Base-by-base conservation (phyloP, 2,329 filamentous ascomycete genomes). In the Pyricularia grisea region DNA sequence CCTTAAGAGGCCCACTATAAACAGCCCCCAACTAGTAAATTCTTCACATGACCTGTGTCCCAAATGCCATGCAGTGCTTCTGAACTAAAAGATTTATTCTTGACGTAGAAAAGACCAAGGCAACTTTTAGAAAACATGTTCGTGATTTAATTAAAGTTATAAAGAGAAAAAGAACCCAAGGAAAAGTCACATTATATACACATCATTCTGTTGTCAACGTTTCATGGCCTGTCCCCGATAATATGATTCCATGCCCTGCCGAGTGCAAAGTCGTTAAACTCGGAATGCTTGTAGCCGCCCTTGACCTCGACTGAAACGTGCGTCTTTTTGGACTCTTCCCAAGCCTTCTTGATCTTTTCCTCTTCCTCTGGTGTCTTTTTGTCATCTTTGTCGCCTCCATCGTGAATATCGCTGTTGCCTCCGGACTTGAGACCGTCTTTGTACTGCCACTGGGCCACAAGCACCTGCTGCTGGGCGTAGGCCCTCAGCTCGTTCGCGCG, bases 341-440 rank as follows among this genome's bases (percentile, higher is more conserved):
- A 66, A 27, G 31, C 65, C 58, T 81, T 78, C 23, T 84, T 78
- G 70, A 85, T 79, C 64, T 70, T 69, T 9, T 71, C 69, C 5
- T 70, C 71, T 50, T 70, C 70, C 69, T 78, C 78, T 67, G 75
- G 76, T 60, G 77, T 76, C 69, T 20, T 55, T n/a, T 75, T 76
- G 33, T 77, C 76, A 70, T 73, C 75, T 58, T 74, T 72, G 55
- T 72, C 69, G 31, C 72, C 72, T 9, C 72, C 58, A 2, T 27
- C 12, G 65, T 28, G 36, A 25, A 60, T 67, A 17, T 60, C 66
- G 27, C 66, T 67, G 42, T 67, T 58, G 27, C n/a, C 69, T 28
- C 72, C 72, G 67, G 67, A 84, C 2, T 74, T 79, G 0, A 90
- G 83, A 2, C 88, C 87, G 68, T 84, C 82, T 4, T 84, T 80